A percentile compares a stretch with the other conserved stretches of the same genome.
phyloP scores from a whole-genome alignment of 2,329 filamentous ascomycete species.

The Chrysoporthe cubensis region DNA sequence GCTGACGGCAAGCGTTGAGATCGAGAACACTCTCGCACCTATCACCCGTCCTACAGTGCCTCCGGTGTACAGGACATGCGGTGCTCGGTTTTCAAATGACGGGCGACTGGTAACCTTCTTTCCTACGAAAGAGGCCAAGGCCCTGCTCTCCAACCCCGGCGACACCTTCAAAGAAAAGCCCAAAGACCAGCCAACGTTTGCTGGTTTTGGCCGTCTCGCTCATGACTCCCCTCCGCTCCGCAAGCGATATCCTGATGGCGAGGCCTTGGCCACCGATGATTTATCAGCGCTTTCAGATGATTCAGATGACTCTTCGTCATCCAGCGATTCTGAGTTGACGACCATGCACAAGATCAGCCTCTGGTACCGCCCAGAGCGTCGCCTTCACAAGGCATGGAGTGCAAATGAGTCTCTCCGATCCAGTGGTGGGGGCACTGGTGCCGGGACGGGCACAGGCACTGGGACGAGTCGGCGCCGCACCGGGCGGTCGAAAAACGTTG shows the following conservation, averaged over 20 bases:
- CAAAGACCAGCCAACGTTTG: slow-evolving; percentile 60
- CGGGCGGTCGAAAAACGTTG: slow-evolving; percentile 64
- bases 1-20: slow-evolving; percentile 57
- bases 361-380: slow-evolving; percentile 58
- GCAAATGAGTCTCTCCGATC: slow-evolving; percentile 61
- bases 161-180: slow-evolving; percentile 52
- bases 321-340: slow-evolving; percentile 65
- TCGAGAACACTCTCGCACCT: slow-evolving; percentile 56
- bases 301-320: slow-evolving; percentile 53
- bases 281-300: slow-evolving; percentile 54
- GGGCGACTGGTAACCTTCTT: slow-evolving; percentile 71
- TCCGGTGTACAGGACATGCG: slow-evolving; percentile 61
- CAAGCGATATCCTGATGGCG: slow-evolving; percentile 51
- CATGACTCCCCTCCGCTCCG: slow-evolving; percentile 54
- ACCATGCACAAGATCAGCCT: slow-evolving; percentile 62
- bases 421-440: slow-evolving; percentile 63
- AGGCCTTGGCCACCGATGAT: slow-evolving; percentile 55
- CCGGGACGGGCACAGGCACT: slow-evolving; percentile 60
- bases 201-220: slow-evolving; percentile 59
- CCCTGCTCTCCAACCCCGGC: slow-evolving; percentile 51
- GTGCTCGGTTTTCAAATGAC: slow-evolving; percentile 64
- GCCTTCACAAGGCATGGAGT: slow-evolving; percentile 59
- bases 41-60: slow-evolving; percentile 58
- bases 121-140: slow-evolving; percentile 67
- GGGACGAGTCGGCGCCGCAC: slow-evolving; percentile 54